Evolutionary conservation across 2,329 filamentous ascomycete species (phyloP).

Genomic region (Colletotrichum lupini): DNA sequence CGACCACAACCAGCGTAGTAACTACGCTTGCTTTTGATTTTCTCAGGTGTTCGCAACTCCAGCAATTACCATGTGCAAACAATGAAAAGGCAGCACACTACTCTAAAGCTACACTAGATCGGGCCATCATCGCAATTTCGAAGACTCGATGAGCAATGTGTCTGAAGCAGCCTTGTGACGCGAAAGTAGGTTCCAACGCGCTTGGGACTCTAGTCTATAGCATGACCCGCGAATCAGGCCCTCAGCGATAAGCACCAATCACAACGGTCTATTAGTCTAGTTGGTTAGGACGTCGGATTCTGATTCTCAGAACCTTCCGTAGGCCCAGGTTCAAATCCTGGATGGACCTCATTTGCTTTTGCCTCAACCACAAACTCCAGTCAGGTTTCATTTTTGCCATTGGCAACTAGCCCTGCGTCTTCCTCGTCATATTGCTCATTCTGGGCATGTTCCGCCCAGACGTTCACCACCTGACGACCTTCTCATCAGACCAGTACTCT

Average conservation of each 20-base stretch:
- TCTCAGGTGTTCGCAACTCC: no score
- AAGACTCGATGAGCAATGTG: no score
- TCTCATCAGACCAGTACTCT: slow-evolving; percentile 52
- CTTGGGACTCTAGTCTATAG: background rate
- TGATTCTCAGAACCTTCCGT: slow-evolving; percentile 12
- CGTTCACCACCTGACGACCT: slow-evolving; percentile 45
- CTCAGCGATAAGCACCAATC: background rate
- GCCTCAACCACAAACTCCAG: background rate
- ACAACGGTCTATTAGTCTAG: slow-evolving; percentile 28
- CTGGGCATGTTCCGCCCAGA: rapidly evolving
- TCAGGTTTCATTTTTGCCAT: background rate
- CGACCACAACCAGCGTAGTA: no score
- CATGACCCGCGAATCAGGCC: rapidly evolving
- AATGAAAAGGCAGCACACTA: no score
- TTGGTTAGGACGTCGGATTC: slow-evolving; percentile 34
- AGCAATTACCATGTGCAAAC: no score
- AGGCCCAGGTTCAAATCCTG: slow-evolving; percentile 33
- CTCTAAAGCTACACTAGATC: rapidly evolving
- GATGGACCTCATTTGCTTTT: slow-evolving; percentile 16
- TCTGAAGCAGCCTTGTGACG: no score
- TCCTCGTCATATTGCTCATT: background rate
- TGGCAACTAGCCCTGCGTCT: background rate
- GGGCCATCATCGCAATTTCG: no score
- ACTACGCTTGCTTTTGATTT: no score
- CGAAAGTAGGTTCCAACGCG: no score